Conservation (phyloP, 2,329 filamentous ascomycete genomes). For the Trichoderma atrobrunneum region DNA sequence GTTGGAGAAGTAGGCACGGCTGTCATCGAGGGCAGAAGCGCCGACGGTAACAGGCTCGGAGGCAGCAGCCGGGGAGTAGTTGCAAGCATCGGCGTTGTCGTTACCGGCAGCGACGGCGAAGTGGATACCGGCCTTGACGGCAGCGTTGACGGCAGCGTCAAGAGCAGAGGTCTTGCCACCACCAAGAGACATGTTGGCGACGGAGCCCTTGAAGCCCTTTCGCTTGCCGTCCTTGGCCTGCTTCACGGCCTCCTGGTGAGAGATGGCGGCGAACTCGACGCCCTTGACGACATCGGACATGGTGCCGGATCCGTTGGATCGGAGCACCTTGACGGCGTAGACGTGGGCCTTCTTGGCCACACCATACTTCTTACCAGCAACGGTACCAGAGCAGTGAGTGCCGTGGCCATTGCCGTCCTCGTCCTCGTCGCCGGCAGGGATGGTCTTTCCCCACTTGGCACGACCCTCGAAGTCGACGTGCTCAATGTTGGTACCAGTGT, state of each 20-base stretch:
- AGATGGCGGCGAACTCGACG: slow-evolving; percentile 87
- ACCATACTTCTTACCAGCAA: slow-evolving; percentile 98
- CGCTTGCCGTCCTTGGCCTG: slow-evolving; percentile 81
- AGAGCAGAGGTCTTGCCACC: slow-evolving; percentile 94
- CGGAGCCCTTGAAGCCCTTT: slow-evolving; percentile 97
- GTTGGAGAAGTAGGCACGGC: slow-evolving; percentile 99
- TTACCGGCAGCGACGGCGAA: slow-evolving; percentile 98
- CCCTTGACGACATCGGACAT: slow-evolving; percentile 99
- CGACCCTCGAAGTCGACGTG: slow-evolving; percentile 98
- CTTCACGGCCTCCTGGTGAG: slow-evolving; percentile 73
- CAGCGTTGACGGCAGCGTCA: slow-evolving; percentile 89
- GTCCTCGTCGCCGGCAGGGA: slow-evolving; percentile 80
- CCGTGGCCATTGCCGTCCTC: slow-evolving; percentile 96
- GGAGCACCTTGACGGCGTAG: slow-evolving; percentile 96
- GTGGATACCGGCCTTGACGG: slow-evolving; percentile 87
- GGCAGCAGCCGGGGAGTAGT: slow-evolving; percentile 95
- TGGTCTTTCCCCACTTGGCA: slow-evolving; percentile 95
- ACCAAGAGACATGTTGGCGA: slow-evolving; percentile 98
- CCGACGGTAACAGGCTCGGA: slow-evolving; percentile 92
- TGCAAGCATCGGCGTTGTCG: slow-evolving; percentile 98
- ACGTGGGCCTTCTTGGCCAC: slow-evolving; percentile 98
- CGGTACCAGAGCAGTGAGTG: slow-evolving; percentile 97
- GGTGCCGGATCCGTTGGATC: slow-evolving; percentile 93
- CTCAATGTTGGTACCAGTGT: slow-evolving; percentile 90
- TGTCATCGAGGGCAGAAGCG: slow-evolving; percentile 87